phyloP scores from a whole-genome alignment of 140 eudicot genomes.

The Flaveria floridana region DNA sequence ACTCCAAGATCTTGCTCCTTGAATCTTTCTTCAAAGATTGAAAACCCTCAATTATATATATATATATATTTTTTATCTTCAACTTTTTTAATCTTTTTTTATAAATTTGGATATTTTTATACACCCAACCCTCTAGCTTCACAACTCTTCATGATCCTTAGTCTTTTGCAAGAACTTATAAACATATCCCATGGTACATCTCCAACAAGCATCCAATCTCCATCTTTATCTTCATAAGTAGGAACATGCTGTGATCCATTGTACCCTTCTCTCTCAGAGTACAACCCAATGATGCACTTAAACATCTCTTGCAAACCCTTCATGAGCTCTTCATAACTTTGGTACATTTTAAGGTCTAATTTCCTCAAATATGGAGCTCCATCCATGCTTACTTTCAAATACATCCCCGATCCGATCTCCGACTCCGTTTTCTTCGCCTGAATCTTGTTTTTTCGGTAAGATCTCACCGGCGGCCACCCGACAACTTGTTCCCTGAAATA shows the following conservation, averaged over 20 bases:
- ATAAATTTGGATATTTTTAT: constrained; percentile 18
- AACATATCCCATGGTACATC: constrained; percentile 99
- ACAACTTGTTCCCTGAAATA: constrained; percentile 79
- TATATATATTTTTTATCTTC: background rate
- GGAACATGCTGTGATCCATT: constrained; percentile 74
- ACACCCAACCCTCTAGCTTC: constrained; percentile 78
- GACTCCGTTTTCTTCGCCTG: constrained; percentile 54
- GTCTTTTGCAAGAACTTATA: constrained; percentile 67
- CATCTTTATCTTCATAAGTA: constrained; percentile 93
- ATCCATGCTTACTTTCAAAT: constrained; percentile 96
- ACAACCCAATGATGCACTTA: constrained; percentile 72
- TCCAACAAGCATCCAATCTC: constrained; percentile 98
- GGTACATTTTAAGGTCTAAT: constrained; percentile 81
- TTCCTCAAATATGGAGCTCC: constrained; percentile 96
- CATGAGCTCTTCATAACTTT: constrained; percentile 63
- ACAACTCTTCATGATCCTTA: constrained; percentile 84
- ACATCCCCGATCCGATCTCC: constrained; percentile 53
- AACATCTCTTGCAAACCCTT: constrained; percentile 75
- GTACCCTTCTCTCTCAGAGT: constrained; percentile 76
- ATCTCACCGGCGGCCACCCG: constrained; percentile 96
- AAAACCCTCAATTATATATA: constrained; percentile 18
- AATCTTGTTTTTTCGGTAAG: constrained; percentile 61
- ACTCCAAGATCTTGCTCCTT: constrained; percentile 19
- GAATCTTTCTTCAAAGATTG: constrained; percentile 11
- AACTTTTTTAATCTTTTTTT: background rate